phyloP scores from a whole-genome alignment of 805 yeast species.

The Candida yuanshanica region DNA sequence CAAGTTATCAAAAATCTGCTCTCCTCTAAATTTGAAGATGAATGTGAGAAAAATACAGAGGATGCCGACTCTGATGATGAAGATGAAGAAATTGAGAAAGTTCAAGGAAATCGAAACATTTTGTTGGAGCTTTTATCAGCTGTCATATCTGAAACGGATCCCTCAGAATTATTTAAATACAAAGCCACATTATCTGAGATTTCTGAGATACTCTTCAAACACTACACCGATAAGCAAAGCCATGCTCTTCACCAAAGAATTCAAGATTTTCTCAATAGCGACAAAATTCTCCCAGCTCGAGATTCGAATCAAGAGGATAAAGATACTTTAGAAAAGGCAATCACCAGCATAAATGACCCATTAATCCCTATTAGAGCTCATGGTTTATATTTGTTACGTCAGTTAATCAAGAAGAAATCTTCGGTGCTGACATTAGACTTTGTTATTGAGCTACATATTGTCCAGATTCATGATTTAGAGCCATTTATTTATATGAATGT shows the following conservation, averaged over 20 bases:
- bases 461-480: constrained; percentile 68
- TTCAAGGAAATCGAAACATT: constrained; percentile 27
- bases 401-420: constrained; percentile 46
- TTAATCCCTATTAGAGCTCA: constrained; percentile 82
- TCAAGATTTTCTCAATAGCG: constrained; percentile 4
- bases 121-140: constrained; percentile 34
- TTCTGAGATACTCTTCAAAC: constrained; percentile 21
- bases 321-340: constrained; percentile 48
- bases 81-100: constrained; percentile 16
- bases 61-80: constrained; percentile 28
- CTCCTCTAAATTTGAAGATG: constrained; percentile 9
- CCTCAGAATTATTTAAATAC: constrained; percentile 14
- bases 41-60: constrained; percentile 23
- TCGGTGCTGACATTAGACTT: constrained; percentile 44
- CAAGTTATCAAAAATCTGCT: constrained; percentile 41
- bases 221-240: constrained; percentile 14
- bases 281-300: background rate
- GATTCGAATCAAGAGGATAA: constrained; percentile 26
- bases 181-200: constrained; percentile 26
- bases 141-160: constrained; percentile 27
- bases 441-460: constrained; percentile 55
- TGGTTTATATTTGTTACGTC: constrained; percentile 64
- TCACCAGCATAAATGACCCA: constrained; percentile 67
- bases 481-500: constrained; percentile 84
- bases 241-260: constrained; percentile 10